Base-by-base conservation (phyloP, 202 grass and related monocot genomes). In the Saccharum hybrid region DNA sequence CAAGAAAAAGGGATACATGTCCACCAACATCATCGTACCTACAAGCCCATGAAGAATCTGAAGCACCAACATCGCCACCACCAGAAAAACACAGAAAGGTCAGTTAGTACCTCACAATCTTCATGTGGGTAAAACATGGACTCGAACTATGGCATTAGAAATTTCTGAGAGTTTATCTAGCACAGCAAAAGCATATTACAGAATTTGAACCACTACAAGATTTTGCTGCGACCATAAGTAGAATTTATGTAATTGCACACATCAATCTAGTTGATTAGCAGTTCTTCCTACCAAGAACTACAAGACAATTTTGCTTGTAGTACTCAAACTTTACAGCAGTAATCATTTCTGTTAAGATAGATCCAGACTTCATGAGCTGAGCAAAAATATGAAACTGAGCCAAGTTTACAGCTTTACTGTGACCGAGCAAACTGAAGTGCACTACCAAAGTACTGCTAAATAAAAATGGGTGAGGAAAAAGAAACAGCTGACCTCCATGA, bases 1-100 rank as follows among this genome's bases (percentile, higher is more conserved):
- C 2, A 23, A 7, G 6, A 72, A 48, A 48, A 49, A 31, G 2
- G 12, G 12, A 4, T 60, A 4, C 0, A 10, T 28, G 64, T 54
- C 7, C 30, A 74, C 4, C 19, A 75, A 39, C 2, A 77, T 39
- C 3, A n/a, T 45, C 85, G 70, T 82, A 97, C 95, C 92, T 83
- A 91, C 77, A 38, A 98, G 77, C 10, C 92, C 90, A 41, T 98
- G 96, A 82, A 98, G 76, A 83, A 98, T 95, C 96, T 98, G 89
- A 38, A 5, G n/a, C 74, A 57, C 33, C 80, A 63, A 40, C 21
- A 84, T 14, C 4, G 11, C 2, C 31, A 23, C 11, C 19, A 30
- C 36, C 21, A 60, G 7, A 10, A 23, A 71, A 81, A 81, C 66
- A 85, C 1, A 85, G 59, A 57, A 46, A 11, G 26, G 8, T 71